These are phyloP conservation scores for Cystobasidium pallidum DNA, from an alignment of 1,284 basidiomycete genomes.

Conservation along the genomic window DNA sequence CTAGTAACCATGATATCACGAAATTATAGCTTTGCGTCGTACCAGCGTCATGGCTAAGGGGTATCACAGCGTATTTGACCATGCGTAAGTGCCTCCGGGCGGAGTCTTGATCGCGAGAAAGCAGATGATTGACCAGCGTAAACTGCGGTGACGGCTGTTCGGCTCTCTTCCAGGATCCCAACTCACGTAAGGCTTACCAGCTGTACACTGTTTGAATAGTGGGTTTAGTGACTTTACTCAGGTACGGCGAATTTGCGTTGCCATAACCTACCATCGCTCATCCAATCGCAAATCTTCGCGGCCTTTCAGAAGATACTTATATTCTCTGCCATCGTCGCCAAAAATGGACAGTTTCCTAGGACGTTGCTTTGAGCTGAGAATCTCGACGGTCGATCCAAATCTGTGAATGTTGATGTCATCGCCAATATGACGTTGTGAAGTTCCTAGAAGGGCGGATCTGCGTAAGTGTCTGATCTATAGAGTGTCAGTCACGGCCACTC, in stretches of 20 bases:
- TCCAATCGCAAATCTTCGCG: conserved; percentile 40
- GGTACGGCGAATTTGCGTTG: not conserved
- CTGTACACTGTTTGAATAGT: conserved; percentile 13
- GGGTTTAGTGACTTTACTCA: not conserved
- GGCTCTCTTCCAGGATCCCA: not conserved
- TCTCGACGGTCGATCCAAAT: conserved; percentile 18
- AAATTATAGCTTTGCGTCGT: not conserved
- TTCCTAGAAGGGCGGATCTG: not conserved
- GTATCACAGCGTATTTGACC: conserved; percentile 31
- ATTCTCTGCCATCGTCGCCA: conserved; percentile 31
- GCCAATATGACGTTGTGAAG: conserved; percentile 31
- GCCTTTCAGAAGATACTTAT: conserved; percentile 41
- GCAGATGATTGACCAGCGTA: conserved; percentile 36
- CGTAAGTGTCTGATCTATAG: not conserved
- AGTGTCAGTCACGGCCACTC: not conserved
- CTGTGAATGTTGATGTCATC: conserved; percentile 27
- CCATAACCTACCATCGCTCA: conserved; percentile 26
- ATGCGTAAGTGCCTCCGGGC: conserved; percentile 30
- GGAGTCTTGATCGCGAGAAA: conserved; percentile 20
- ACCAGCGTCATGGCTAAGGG: conserved; percentile 35
- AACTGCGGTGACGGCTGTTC: conserved; percentile 6
- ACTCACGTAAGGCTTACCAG: conserved; percentile 1
- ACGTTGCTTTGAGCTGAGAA: conserved; percentile 43
- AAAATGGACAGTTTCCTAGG: conserved; percentile 39
- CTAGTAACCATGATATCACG: not conserved